Percentiles rank a stretch among this genome's conserved stretches.
phyloP scores from a whole-genome alignment of 108 stramenopile species.

The Cylindrotheca closterium region DNA sequence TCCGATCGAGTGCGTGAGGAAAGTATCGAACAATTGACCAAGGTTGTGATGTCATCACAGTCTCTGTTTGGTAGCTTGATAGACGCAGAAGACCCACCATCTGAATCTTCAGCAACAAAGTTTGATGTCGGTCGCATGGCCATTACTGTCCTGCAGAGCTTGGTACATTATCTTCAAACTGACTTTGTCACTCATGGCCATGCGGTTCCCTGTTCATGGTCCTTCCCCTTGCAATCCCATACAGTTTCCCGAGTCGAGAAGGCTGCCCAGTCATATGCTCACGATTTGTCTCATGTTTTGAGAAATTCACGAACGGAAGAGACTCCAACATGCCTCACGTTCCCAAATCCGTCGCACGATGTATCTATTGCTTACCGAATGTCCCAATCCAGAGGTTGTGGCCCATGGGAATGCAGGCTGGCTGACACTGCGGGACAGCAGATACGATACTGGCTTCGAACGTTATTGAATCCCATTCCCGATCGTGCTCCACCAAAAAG shows the following conservation, averaged over 20 bases:
- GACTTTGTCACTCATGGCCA: conserved; percentile 8
- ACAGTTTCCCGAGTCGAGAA: conserved; percentile 15
- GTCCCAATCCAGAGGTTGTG: not conserved
- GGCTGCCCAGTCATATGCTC: conserved; percentile 21
- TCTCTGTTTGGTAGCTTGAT: no score
- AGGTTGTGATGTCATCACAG: conserved; percentile 13
- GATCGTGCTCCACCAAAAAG: conserved; percentile 9
- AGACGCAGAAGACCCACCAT: not conserved
- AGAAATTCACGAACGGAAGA: not conserved
- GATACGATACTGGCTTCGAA: conserved; percentile 34
- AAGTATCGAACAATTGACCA: conserved; percentile 2
- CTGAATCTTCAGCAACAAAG: not conserved
- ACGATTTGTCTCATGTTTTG: conserved; percentile 14
- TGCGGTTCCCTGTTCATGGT: conserved; percentile 7
- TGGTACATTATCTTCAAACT: conserved; percentile 7
- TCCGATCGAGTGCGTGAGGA: conserved; percentile 14
- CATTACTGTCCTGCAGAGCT: not conserved
- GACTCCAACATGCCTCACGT: no score
- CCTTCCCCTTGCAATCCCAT: not conserved
- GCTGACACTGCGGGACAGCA: conserved; percentile 23
- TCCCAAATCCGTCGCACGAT: not conserved
- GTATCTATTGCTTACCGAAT: not conserved
- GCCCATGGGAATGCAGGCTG: conserved; percentile 22
- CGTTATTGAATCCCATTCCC: conserved; percentile 28
- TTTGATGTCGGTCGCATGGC: not conserved